phyloP scores from a whole-genome alignment of 2,329 filamentous ascomycete genomes.

The Penicillium frequentans region DNA sequence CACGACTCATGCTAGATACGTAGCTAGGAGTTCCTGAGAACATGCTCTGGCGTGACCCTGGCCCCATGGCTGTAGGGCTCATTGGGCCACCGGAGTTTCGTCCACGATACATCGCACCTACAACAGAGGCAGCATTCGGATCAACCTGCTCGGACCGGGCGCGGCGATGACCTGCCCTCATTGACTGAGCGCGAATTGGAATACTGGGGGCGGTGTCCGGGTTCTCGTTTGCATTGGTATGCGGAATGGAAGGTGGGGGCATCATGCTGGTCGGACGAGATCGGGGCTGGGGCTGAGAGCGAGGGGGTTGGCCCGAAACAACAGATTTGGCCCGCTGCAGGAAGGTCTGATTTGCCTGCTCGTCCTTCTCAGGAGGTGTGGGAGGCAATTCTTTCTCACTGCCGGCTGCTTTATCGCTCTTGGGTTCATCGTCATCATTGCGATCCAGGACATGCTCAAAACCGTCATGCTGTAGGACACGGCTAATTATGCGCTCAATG shows the following conservation, averaged over 20 bases:
- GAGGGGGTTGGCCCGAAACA: conserved; percentile 45
- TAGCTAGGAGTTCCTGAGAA: conserved; percentile 44
- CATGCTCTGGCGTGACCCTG: conserved; percentile 41
- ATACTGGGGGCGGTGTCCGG: conserved; percentile 51
- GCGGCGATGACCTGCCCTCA: conserved; percentile 45
- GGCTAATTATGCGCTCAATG: conserved; percentile 98
- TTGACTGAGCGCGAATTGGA: conserved; percentile 45
- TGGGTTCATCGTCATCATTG: conserved; percentile 55
- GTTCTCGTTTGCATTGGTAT: conserved; percentile 45
- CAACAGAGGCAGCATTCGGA: conserved; percentile 64
- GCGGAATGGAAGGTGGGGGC: conserved; percentile 33
- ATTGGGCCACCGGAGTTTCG: conserved; percentile 52
- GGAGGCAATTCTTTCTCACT: conserved; percentile 82
- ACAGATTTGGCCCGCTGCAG: conserved; percentile 63
- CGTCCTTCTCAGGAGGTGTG: conserved; percentile 61
- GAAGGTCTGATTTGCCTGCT: conserved; percentile 48
- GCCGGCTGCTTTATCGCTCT: conserved; percentile 25
- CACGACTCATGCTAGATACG: conserved; percentile 56
- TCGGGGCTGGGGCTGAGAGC: conserved; percentile 41
- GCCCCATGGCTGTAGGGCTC: conserved; percentile 52
- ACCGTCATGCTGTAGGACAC: conserved; percentile 88
- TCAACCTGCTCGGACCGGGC: conserved; percentile 51
- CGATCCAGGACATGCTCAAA: conserved; percentile 92
- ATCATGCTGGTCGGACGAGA: conserved; percentile 49
- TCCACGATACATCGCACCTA: conserved; percentile 88